phyloP scores from a whole-genome alignment of 1,284 basidiomycete species.

The Ustilago bromivora region DNA sequence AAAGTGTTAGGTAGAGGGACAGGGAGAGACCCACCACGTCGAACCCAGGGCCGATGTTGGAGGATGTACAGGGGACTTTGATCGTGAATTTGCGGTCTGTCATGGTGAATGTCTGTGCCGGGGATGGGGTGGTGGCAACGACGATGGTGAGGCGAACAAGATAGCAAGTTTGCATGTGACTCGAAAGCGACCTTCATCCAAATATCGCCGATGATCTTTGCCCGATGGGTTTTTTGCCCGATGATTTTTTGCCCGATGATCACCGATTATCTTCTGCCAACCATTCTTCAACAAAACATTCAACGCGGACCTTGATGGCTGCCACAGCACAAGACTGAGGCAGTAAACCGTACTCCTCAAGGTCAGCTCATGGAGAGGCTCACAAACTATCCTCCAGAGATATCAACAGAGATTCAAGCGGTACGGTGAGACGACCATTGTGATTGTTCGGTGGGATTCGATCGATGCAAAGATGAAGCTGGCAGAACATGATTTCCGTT shows the following conservation, averaged over 20 bases:
- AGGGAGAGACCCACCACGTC: conserved; percentile 98
- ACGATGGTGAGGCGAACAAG: background rate
- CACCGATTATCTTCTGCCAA: no score
- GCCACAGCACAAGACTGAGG: no score
- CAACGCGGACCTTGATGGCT: no score
- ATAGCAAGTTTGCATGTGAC: conserved; percentile 1
- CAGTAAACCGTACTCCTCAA: no score
- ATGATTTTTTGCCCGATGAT: no score
- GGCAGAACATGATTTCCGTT: no score
- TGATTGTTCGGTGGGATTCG: background rate
- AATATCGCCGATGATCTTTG: background rate
- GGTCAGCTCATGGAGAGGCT: no score
- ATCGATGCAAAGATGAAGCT: background rate
- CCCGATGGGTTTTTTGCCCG: no score
- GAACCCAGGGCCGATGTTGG: conserved; percentile 98
- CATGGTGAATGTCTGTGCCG: background rate
- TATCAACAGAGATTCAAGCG: no score
- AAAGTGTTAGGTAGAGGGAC: conserved; percentile 84
- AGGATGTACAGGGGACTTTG: conserved; percentile 92
- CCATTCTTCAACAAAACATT: no score
- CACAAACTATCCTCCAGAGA: no score
- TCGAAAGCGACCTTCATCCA: background rate
- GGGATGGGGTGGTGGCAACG: conserved; percentile 9
- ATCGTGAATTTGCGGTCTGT: conserved; percentile 73
- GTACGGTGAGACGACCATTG: no score